phyloP scores from a whole-genome alignment of 129 eudicot species.

The Lonicera japonica region DNA sequence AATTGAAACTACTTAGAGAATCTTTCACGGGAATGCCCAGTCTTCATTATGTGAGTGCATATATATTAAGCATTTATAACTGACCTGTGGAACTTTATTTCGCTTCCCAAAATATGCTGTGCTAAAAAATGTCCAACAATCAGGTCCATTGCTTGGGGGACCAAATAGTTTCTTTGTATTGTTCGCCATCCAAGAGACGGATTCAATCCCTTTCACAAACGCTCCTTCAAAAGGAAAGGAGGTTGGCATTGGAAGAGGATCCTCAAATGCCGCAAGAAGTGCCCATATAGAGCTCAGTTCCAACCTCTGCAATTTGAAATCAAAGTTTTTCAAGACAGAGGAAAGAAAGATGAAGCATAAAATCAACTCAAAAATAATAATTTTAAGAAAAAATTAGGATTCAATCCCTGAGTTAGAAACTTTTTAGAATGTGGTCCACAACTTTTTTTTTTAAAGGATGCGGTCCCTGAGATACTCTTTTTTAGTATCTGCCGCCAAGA shows the following conservation, averaged over 20 bases:
- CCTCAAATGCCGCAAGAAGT: slow-evolving; percentile 92
- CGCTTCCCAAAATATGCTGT: slow-evolving; percentile 73
- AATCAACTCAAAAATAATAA: background rate
- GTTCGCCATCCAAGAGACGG: slow-evolving; percentile 92
- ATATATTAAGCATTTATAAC: slow-evolving; percentile 9
- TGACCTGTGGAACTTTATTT: slow-evolving; percentile 95
- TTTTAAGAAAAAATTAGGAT: too few species aligned
- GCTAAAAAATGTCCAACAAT: slow-evolving; percentile 94
- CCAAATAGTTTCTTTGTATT: slow-evolving; percentile 56
- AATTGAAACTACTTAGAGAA: background rate
- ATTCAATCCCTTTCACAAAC: slow-evolving; percentile 78
- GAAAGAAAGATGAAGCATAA: background rate
- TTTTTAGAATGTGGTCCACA: too few species aligned
- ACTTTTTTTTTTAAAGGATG: too few species aligned
- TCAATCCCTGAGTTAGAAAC: too few species aligned
- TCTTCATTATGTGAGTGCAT: background rate
- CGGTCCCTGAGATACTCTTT: too few species aligned
- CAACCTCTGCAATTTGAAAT: slow-evolving; percentile 46
- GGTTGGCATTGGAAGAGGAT: slow-evolving; percentile 76
- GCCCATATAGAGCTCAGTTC: slow-evolving; percentile 95
- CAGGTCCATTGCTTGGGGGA: slow-evolving; percentile 47
- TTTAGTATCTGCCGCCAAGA: background rate
- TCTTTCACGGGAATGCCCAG: background rate
- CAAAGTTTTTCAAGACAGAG: background rate
- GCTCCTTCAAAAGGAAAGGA: slow-evolving; percentile 80